A percentile compares a stretch with the other conserved stretches of the same genome.
Evolutionary conservation across 805 yeast species (phyloP).

Genomic region (Pichia scutulata): DNA sequence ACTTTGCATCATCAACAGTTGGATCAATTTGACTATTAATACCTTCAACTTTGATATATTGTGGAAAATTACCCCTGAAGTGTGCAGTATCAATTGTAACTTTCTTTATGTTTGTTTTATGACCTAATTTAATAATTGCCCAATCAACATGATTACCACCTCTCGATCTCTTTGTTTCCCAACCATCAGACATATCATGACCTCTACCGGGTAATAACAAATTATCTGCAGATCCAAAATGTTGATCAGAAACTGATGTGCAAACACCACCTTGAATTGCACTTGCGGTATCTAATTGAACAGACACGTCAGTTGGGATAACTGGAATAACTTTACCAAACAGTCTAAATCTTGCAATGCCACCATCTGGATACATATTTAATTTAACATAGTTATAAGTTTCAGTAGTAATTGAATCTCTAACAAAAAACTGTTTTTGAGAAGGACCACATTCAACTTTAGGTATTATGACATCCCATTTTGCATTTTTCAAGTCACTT

Average conservation of each 20-base stretch:
- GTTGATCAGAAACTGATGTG: constrained; percentile 79
- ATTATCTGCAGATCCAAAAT: constrained; percentile 89
- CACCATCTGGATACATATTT: constrained; percentile 97
- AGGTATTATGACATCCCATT: constrained; percentile 68
- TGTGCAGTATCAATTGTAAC: constrained; percentile 86
- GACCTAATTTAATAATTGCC: constrained; percentile 79
- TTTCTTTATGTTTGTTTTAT: constrained; percentile 45
- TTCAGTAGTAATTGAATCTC: constrained; percentile 48
- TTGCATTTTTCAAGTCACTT: constrained; percentile 25
- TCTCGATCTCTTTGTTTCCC: constrained; percentile 94
- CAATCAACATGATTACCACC: constrained; percentile 81
- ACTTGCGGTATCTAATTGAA: constrained; percentile 65
- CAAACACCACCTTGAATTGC: constrained; percentile 88
- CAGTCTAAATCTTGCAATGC: constrained; percentile 88
- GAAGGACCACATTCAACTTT: constrained; percentile 83
- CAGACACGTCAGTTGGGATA: constrained; percentile 38
- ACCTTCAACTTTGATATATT: constrained; percentile 64
- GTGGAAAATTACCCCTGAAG: constrained; percentile 93
- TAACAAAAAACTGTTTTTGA: constrained; percentile 74
- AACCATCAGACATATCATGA: constrained; percentile 93
- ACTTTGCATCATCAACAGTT: constrained; percentile 38
- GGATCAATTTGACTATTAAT: constrained; percentile 29
- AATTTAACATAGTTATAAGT: constrained; percentile 74
- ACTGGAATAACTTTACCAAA: constrained; percentile 82
- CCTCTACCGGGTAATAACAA: constrained; percentile 91